phyloP scores from a whole-genome alignment of 2,329 filamentous ascomycete species.

The Cercospora sesami region DNA sequence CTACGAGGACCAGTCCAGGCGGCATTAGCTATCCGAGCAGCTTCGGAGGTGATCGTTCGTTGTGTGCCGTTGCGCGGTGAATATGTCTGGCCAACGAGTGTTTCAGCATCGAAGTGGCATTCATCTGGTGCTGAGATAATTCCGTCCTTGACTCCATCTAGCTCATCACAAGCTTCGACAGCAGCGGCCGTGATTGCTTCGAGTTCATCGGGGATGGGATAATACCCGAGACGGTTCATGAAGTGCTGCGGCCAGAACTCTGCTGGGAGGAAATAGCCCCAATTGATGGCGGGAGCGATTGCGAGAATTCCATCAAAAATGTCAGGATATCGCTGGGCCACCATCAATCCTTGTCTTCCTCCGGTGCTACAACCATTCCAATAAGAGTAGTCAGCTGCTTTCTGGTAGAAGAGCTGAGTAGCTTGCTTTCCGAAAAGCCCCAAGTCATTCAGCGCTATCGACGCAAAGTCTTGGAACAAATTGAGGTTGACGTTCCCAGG shows the following conservation, averaged over 20 bases:
- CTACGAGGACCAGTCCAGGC: constrained; percentile 38
- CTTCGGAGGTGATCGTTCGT: constrained; percentile 29
- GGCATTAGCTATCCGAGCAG: constrained; percentile 35
- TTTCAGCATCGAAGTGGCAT: constrained; percentile 34
- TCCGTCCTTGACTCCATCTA: constrained; percentile 39
- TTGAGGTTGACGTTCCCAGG: constrained; percentile 39
- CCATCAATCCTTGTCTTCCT: constrained; percentile 41
- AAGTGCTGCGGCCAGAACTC: constrained; percentile 33
- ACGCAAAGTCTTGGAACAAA: constrained; percentile 39
- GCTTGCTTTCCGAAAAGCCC: constrained; percentile 37
- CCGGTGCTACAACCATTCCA: constrained; percentile 42
- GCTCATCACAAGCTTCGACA: constrained; percentile 38
- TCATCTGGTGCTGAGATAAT: constrained; percentile 29
- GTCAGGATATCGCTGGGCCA: constrained; percentile 41
- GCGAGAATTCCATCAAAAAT: constrained; percentile 44
- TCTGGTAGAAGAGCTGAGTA: constrained; percentile 37
- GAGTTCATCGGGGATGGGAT: constrained; percentile 36
- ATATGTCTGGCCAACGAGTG: constrained; percentile 45
- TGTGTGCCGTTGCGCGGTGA: constrained; percentile 21
- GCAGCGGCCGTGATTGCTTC: constrained; percentile 37
- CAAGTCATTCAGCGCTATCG: constrained; percentile 37
- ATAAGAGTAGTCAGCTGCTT: constrained; percentile 38
- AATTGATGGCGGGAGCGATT: constrained; percentile 41
- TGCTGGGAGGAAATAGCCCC: constrained; percentile 27
- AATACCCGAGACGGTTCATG: constrained; percentile 31